Evolutionary conservation across 1,284 basidiomycete genomes (phyloP).

Genomic region (Amylostereum areolatum): DNA sequence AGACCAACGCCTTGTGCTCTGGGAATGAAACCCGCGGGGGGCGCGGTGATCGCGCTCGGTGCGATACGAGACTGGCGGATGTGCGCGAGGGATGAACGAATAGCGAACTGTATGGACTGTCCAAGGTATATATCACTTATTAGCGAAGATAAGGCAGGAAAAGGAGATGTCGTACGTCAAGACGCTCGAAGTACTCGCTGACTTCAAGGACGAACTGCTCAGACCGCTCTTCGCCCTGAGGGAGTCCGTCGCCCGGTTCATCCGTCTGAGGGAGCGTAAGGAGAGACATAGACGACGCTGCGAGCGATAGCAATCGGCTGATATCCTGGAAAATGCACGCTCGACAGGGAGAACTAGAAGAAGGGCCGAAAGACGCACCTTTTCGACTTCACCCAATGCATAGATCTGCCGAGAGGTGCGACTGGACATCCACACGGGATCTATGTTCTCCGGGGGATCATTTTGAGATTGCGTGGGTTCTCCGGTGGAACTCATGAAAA

Average conservation of each 20-base stretch:
- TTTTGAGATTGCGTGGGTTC: not conserved
- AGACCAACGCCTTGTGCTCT: slow-evolving; percentile 72
- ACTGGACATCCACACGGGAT: slow-evolving; percentile 76
- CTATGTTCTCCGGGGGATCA: slow-evolving; percentile 21
- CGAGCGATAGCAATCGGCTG: slow-evolving; percentile 62
- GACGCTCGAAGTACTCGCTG: slow-evolving; percentile 74
- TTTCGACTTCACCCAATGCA: slow-evolving; percentile 75
- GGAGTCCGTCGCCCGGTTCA: slow-evolving; percentile 52
- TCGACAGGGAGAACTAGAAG: not conserved
- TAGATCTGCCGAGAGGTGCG: slow-evolving; percentile 76
- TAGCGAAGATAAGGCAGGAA: not conserved
- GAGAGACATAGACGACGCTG: slow-evolving; percentile 69
- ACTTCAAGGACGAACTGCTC: slow-evolving; percentile 80
- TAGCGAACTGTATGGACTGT: slow-evolving; percentile 65
- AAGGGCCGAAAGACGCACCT: slow-evolving; percentile 35
- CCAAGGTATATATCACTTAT: not conserved
- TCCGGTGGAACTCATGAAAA: no score
- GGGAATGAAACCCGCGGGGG: slow-evolving; percentile 63
- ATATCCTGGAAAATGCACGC: slow-evolving; percentile 51
- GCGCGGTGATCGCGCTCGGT: slow-evolving; percentile 74
- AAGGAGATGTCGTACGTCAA: slow-evolving; percentile 51
- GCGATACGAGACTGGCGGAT: slow-evolving; percentile 78
- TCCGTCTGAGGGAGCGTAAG: slow-evolving; percentile 76
- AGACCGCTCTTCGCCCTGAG: slow-evolving; percentile 74
- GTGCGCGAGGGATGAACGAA: slow-evolving; percentile 73